A percentile compares a stretch with the other conserved stretches of the same genome.
Evolutionary conservation across 2,329 filamentous ascomycete species (phyloP).

Genomic region (Gyromitra esculenta): DNA sequence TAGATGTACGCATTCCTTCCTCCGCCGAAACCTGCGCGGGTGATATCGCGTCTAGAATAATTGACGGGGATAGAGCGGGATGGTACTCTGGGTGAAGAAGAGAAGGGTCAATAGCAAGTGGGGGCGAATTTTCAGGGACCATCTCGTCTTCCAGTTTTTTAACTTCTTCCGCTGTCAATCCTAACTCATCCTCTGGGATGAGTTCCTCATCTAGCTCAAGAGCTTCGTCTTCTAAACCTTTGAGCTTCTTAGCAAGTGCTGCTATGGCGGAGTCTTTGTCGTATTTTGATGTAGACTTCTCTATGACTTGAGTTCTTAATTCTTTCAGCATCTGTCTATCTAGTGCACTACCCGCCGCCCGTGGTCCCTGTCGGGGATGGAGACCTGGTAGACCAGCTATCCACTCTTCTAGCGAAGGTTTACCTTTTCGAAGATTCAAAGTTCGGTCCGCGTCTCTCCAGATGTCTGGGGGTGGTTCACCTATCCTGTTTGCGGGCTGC

Average conservation of each 20-base stretch:
- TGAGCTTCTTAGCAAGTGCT: conserved; percentile 24
- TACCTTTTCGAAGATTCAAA: conserved; percentile 31
- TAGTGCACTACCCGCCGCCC: conserved; percentile 7
- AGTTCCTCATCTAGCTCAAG: conserved; percentile 26
- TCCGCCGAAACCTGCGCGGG: not conserved
- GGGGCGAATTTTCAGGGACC: conserved; percentile 34
- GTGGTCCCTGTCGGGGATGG: conserved; percentile 17
- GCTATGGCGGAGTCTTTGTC: conserved; percentile 5
- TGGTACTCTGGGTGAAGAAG: conserved; percentile 39
- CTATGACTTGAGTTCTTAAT: conserved; percentile 16
- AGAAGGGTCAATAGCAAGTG: conserved; percentile 29
- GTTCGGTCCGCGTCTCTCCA: conserved; percentile 45
- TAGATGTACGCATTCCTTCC: not conserved
- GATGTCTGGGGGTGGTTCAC: conserved; percentile 48
- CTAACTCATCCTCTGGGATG: conserved; percentile 29
- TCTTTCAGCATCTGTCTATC: conserved; percentile 45
- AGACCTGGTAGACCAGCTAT: conserved; percentile 45
- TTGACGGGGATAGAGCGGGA: conserved; percentile 13
- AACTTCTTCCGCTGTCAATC: conserved; percentile 41
- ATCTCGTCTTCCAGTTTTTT: conserved; percentile 38
- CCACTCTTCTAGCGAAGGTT: conserved; percentile 51
- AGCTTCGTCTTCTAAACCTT: conserved; percentile 25
- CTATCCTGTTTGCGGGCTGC: conserved; percentile 42
- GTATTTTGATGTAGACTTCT: conserved; percentile 19
- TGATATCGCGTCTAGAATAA: conserved; percentile 9